Evolutionary conservation across 163 green algal genomes (phyloP).

Genomic region (Chlamydomonas reinhardtii): DNA sequence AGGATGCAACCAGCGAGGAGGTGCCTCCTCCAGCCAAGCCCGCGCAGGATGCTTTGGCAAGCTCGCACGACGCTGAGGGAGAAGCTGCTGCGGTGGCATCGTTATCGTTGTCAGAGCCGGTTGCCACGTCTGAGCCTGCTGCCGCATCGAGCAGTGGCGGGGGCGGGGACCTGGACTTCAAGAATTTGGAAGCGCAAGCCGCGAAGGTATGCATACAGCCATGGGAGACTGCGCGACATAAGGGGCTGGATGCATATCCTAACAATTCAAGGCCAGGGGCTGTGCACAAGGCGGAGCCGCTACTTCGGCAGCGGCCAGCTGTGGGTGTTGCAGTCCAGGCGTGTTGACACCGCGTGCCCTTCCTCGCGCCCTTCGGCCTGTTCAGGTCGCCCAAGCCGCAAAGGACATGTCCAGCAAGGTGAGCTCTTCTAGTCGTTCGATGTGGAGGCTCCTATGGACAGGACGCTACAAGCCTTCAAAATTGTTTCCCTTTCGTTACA

Average conservation of each 20-base stretch:
- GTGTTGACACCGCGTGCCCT: no score
- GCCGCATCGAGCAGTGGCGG: background rate
- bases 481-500: background rate
- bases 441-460: background rate
- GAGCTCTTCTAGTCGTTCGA: background rate
- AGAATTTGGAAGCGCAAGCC: conserved; percentile 34
- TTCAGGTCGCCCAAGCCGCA: no score
- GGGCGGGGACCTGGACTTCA: background rate
- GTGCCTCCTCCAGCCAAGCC: background rate
- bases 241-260: no score
- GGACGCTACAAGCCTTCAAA: background rate
- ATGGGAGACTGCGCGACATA: background rate
- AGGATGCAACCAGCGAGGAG: background rate
- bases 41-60: background rate
- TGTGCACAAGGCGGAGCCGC: no score
- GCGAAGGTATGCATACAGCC: conserved; percentile 10
- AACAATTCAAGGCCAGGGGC: no score
- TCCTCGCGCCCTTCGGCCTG: background rate
- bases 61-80: no score
- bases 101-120: background rate
- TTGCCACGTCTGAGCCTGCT: background rate
- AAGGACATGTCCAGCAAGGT: no score
- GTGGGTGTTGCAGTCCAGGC: no score
- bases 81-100: background rate
- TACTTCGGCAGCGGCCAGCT: no score